Evolutionary conservation across 2,329 filamentous ascomycete genomes (phyloP).

Genomic region (Colletotrichum coccodes): DNA sequence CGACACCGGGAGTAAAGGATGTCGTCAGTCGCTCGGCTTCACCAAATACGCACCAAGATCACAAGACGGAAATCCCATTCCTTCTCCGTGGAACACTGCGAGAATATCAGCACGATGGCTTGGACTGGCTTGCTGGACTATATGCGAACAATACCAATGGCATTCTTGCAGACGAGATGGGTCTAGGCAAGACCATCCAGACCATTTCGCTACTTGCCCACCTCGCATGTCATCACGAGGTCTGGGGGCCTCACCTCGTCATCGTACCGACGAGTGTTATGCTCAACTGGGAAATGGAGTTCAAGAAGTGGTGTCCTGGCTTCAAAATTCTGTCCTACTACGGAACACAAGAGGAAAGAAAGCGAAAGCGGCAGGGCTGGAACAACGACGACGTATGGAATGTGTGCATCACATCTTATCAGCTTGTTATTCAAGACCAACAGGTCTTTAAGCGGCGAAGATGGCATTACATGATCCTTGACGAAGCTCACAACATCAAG

Average conservation of each 20-base stretch:
- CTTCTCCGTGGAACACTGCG: slow-evolving; percentile 88
- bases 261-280: slow-evolving; percentile 98
- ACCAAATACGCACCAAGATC: slow-evolving; percentile 40
- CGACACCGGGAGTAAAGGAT: slow-evolving; percentile 33
- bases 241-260: slow-evolving; percentile 96
- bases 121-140: slow-evolving; percentile 95
- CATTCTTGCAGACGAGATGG: slow-evolving; percentile 98
- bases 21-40: slow-evolving; percentile 45
- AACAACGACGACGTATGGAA: slow-evolving; percentile 95
- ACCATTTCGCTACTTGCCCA: slow-evolving; percentile 95
- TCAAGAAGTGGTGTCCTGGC: slow-evolving; percentile 98
- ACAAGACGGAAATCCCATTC: slow-evolving; percentile 80
- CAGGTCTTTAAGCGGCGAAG: slow-evolving; percentile 90
- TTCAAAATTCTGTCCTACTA: slow-evolving; percentile 99
- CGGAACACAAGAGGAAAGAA: slow-evolving; percentile 91
- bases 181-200: slow-evolving; percentile 97
- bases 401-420: slow-evolving; percentile 97
- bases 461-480: slow-evolving; percentile 98
- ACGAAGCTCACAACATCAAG: slow-evolving; percentile 99
- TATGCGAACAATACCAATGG: slow-evolving; percentile 95
- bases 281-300: slow-evolving; percentile 99
- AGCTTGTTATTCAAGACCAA: slow-evolving; percentile 93
- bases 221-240: slow-evolving; percentile 86
- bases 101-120: slow-evolving; percentile 96
- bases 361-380: slow-evolving; percentile 92